Base-by-base conservation (phyloP, 1,284 basidiomycete species). In the Leccinum insolens region DNA sequence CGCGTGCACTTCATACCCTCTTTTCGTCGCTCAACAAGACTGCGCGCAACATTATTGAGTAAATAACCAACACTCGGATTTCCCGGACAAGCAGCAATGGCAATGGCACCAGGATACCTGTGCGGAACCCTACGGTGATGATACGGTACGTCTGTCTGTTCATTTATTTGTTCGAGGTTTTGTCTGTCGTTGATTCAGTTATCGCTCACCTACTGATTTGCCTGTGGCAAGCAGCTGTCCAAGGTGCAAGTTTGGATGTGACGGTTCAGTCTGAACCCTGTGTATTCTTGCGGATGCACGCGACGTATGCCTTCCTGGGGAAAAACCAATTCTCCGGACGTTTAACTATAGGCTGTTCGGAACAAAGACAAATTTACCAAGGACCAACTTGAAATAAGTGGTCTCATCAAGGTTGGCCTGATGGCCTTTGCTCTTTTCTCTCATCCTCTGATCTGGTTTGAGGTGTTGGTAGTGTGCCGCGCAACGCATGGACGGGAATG, bases 1-100 rank as follows among this genome's bases (percentile, higher is more conserved):
- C 92, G 4, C 94, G 98, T 46, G 95, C 95, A 0, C 87, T 99
- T 68, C 95, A 94, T 75, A 99, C 98, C 0, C 86, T 99, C 11
- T 99, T 99, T 85, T 99, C 98, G 8, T 87, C 99, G 60, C 82
- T 99, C 80, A 99, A 99, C 86, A 99, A 98, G 82, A 95, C 96
- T 0, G 90, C 92, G 31, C 94, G 96, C 28, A 96, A 96, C 76
- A 85, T 99, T 71, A 86, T 98, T 72, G 95, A 98, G 76, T 98
- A 99, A 98, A 99, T 78, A 84, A 89, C 58, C 93, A 96, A 71
- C 98, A 99, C 77, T 84, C 93, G 11, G 98, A 99, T 81, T 99
- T 99, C 82, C 97, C n/a, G 8, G 28, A 7, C 46, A n/a, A 49
- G 5, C n/a, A 4, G n/a, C 9, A 49, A 49, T n/a, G 44, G 44